Percentiles rank a stretch among this genome's conserved stretches.
These are phyloP conservation scores for Coemansia javaensis DNA, from an alignment of 192 early-diverging fungal genomes.

Conservation along the genomic window DNA sequence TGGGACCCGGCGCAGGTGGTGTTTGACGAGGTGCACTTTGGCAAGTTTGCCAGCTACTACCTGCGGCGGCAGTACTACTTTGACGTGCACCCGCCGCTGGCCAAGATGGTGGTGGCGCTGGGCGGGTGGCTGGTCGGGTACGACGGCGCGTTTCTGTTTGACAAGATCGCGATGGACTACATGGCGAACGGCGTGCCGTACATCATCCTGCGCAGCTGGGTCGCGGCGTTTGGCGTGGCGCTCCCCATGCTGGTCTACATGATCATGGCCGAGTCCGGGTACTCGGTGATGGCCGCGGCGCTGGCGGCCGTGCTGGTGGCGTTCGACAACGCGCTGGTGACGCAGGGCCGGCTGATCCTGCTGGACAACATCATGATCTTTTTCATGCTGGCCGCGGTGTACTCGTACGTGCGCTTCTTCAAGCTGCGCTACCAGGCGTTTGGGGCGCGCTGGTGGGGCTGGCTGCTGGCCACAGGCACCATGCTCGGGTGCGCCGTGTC, in stretches of 20 bases:
- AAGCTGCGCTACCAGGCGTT: slow-evolving; percentile 73
- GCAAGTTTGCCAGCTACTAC: slow-evolving; percentile 96
- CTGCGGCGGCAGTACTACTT: slow-evolving; percentile 86
- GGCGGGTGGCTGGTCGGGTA: slow-evolving; percentile 85
- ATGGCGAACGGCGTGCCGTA: slow-evolving; percentile 84
- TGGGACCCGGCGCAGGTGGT: slow-evolving; percentile 70
- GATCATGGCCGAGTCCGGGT: slow-evolving; percentile 84
- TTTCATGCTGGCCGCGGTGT: slow-evolving; percentile 79
- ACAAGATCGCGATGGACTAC: slow-evolving; percentile 92
- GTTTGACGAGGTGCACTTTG: slow-evolving; percentile 99
- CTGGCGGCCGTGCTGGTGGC: slow-evolving; percentile 74
- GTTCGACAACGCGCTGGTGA: slow-evolving; percentile 89
- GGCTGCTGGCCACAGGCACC: slow-evolving; percentile 77
- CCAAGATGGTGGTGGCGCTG: slow-evolving; percentile 83
- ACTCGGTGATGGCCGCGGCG: slow-evolving; percentile 65
- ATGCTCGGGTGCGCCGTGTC: slow-evolving; percentile 63
- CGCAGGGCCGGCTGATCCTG: slow-evolving; percentile 88
- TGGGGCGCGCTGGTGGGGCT: slow-evolving; percentile 75
- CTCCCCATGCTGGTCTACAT: slow-evolving; percentile 73
- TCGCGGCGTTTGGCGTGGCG: slow-evolving; percentile 73
- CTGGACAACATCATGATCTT: slow-evolving; percentile 92
- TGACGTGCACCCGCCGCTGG: slow-evolving; percentile 96
- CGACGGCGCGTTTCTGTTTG: slow-evolving; percentile 92
- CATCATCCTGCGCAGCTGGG: slow-evolving; percentile 72
- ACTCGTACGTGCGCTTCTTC: slow-evolving; percentile 84